Evolutionary conservation across 148 eudicot species (phyloP).

Genomic region (Fallopia convolvulus): DNA sequence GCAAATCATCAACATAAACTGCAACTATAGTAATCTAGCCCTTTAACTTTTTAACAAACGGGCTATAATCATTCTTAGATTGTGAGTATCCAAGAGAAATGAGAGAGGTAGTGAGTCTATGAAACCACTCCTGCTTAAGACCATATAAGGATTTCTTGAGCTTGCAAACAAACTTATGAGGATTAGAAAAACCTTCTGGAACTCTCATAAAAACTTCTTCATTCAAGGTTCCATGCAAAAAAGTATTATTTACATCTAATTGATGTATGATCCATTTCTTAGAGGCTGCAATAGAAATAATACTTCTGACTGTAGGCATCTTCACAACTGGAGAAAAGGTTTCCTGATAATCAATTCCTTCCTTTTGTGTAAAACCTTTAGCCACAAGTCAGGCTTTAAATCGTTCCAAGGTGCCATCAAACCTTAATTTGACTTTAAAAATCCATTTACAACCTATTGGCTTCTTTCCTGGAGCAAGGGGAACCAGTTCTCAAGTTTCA

Average conservation of each 20-base stretch:
- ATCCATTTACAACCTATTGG: conserved; percentile 8
- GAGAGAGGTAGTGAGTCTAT: too few species aligned
- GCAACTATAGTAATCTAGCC: too few species aligned
- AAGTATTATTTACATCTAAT: background rate
- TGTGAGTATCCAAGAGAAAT: too few species aligned
- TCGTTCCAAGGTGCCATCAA: conserved; percentile 9
- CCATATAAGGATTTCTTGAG: background rate
- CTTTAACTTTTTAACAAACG: too few species aligned
- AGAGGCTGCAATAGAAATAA: background rate
- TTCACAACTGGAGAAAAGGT: conserved; percentile 7
- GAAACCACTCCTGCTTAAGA: background rate
- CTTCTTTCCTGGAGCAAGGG: background rate
- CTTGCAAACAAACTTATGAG: background rate
- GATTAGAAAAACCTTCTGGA: background rate
- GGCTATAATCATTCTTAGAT: too few species aligned
- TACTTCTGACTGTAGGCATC: background rate
- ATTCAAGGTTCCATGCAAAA: background rate
- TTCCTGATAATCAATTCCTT: conserved; percentile 10
- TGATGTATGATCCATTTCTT: background rate
- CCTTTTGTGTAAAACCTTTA: conserved; percentile 1
- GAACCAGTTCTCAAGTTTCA: background rate
- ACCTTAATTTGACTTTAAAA: background rate
- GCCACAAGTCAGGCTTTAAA: conserved; percentile 2
- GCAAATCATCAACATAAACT: too few species aligned
- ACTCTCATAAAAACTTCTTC: background rate